phyloP scores from a whole-genome alignment of 1,284 basidiomycete species.

The Leucoagaricus sp. region DNA sequence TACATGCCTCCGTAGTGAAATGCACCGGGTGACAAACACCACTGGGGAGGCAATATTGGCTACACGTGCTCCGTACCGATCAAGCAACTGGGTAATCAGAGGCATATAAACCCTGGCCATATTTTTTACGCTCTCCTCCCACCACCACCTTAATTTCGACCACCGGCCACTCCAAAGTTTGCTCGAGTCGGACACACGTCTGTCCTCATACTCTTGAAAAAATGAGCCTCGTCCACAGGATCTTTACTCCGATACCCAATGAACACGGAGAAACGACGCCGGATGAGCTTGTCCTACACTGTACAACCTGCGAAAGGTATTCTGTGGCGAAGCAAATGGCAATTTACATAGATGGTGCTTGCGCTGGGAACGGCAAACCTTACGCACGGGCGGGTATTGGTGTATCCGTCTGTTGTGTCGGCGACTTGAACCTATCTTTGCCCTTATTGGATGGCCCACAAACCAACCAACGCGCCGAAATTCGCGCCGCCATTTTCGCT shows the following conservation, averaged over 20 bases:
- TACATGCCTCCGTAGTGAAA: too few species aligned
- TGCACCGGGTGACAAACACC: too few species aligned
- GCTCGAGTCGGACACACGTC: too few species aligned
- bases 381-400: conserved; percentile 6
- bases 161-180: too few species aligned
- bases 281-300: background rate
- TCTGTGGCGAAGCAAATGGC: background rate
- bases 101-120: too few species aligned
- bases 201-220: too few species aligned
- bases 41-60: too few species aligned
- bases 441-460: background rate
- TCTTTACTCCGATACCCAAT: background rate
- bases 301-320: background rate
- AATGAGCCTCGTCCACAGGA: background rate
- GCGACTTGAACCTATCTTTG: background rate
- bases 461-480: conserved; percentile 16
- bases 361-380: background rate
- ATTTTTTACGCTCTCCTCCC: too few species aligned
- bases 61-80: too few species aligned
- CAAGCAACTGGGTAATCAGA: too few species aligned
- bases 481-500: conserved; percentile 10
- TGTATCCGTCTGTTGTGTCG: background rate
- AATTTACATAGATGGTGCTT: conserved; percentile 3
- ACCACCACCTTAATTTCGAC: too few species aligned
- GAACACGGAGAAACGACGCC: background rate